Base-by-base conservation (phyloP, 345 rosid species). In the Linum tenue region DNA sequence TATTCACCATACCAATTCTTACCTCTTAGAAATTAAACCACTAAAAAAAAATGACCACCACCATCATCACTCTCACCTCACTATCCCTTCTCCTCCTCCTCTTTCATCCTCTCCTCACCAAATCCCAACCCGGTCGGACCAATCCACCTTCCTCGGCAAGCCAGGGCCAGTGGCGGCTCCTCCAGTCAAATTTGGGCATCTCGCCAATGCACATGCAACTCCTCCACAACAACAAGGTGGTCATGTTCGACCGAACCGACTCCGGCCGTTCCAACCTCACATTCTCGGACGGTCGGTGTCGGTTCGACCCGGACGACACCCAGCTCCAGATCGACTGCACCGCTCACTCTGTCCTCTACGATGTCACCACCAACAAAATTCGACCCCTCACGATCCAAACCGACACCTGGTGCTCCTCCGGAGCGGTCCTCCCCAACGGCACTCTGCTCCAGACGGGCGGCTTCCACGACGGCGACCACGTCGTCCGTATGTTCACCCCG, bases 401-500 rank as follows among this genome's bases (percentile, higher is more conserved):
- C 8, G 97, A 92, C 69, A 80, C 90, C 12, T 92, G 96, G 96
- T 88, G 98, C 78, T 92, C 98, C 0, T 92, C 97, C 0, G 98
- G 96, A 0, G 79, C 97, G 0, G 74, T 86, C 14, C 77, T 81
- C 55, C 82, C 90, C 0, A 68, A 84, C 7, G 97, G 98, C 39
- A 82, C 91, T 2, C 78, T 86, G 0, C 71, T 90, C 69, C 98
- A 92, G 51, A 88, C 90, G 1, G 98, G 98, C 17, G 97, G 98
- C 3, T 90, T 55, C 74, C 84, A 85, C 10, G 82, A 80, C 14
- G 98, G 98, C 0, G 90, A 88, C 39, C 85, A 55, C 37, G 79
- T 72, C 0, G 70, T 85, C 11, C 89, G 97, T 0, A 44, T 68
- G 4, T 88, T 86, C 60, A 73, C 75, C 10, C 84, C 97, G 0